A percentile compares a stretch with the other conserved stretches of the same genome.
These are phyloP conservation scores for Penicillium glabrum DNA, from an alignment of 2,329 filamentous ascomycete species.

Conservation along the genomic window DNA sequence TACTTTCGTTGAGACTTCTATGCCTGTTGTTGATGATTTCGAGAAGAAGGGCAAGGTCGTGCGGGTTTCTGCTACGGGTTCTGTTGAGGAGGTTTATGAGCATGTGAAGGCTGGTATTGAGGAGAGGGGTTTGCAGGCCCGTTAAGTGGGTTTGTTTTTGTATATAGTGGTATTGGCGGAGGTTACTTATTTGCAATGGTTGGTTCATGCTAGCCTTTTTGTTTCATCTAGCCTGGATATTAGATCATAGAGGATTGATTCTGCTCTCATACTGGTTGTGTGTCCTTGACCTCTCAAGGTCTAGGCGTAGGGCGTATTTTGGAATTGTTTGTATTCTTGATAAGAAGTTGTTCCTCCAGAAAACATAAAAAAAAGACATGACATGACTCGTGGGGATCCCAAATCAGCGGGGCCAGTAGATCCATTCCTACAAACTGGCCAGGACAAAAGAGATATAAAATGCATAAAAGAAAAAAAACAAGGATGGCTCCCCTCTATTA, in stretches of 20 bases:
- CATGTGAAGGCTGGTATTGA: slow-evolving; percentile 52
- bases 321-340: slow-evolving; percentile 16
- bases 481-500: slow-evolving; percentile 23
- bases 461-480: slow-evolving; percentile 20
- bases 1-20: slow-evolving; percentile 91
- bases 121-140: slow-evolving; percentile 39
- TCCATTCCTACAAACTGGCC: slow-evolving; percentile 23
- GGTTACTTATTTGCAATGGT: not conserved
- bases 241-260: not conserved
- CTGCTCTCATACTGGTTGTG: not conserved
- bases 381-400: slow-evolving; percentile 30
- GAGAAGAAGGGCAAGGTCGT: slow-evolving; percentile 74
- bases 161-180: not conserved
- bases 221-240: not conserved
- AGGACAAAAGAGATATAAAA: slow-evolving; percentile 19
- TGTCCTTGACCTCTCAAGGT: not conserved
- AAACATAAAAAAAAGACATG: slow-evolving; percentile 26
- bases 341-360: slow-evolving; percentile 17
- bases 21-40: slow-evolving; percentile 92
- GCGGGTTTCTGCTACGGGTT: slow-evolving; percentile 70
- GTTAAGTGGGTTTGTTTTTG: slow-evolving; percentile 15
- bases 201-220: not conserved
- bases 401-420: slow-evolving; percentile 22
- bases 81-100: slow-evolving; percentile 65
- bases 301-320: not conserved